Evolutionary conservation across 805 yeast species (phyloP), one percentile per base, ranked within the genome.

Genomic region (Grigorovia jiainica): DNA sequence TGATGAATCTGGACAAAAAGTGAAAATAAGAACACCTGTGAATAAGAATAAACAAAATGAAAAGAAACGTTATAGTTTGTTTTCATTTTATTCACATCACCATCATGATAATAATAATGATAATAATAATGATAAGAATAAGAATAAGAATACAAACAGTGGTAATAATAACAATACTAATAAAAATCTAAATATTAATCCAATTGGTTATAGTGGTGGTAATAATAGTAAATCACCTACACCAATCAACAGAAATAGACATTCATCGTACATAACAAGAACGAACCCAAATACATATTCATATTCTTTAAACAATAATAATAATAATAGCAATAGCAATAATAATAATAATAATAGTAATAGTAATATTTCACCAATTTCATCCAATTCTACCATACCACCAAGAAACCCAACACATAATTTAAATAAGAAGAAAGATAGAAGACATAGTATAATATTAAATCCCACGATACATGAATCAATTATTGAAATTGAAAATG

Each of bases 21-120:
- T 27, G n/a, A 27, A 27, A 13, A 27, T 27, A 27, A 27, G 31
- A 27, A 27, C 31, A 27, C 16, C 31, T 13, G 31, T 27, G 15
- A 27, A 27, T 13, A 27, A 27, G 16, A 27, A n/a, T 3, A 27
- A 27, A 27, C 31, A 27, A 13, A n/a, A 27, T 4, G 31, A 27
- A 13, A 25, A 18, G 20, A 36, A 31, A 36, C 39, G 39, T 11
- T 36, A 36, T 13, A 36, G 39, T 27, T 25, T 36, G 23, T 36
- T 36, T 25, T 18, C 38, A 3, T 15, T 27, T 27, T 27, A 27
- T 27, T n/a, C 31, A 27, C 31, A 27, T 13, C 31, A 27, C n/a
- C n/a, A 27, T 11, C 7, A 15, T 11, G n/a, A 15, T 27, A 7
- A 27, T 27, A 27, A 27, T 7, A 10, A 10, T 8, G n/a, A n/a